phyloP scores from a whole-genome alignment of 768 basidiomycete species.

The Suillus ampliporus region DNA sequence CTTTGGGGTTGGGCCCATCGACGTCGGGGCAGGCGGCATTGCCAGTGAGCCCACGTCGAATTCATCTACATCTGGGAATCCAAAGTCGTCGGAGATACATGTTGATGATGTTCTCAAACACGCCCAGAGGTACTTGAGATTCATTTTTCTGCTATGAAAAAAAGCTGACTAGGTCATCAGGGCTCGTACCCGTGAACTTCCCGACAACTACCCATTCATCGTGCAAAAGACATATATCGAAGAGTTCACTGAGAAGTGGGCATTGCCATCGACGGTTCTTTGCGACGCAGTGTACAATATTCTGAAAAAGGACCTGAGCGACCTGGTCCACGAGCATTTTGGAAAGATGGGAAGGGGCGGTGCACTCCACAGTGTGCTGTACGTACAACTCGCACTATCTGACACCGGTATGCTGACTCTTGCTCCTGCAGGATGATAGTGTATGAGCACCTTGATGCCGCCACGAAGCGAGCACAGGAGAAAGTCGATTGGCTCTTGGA shows the following conservation, averaged over 20 bases:
- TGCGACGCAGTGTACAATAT: constrained; percentile 46
- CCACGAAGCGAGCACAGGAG: constrained; percentile 43
- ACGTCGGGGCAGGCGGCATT: too few species aligned
- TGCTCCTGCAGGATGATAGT: constrained; percentile 48
- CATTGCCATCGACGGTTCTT: constrained; percentile 49
- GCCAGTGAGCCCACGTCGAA: too few species aligned
- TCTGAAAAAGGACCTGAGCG: constrained; percentile 45
- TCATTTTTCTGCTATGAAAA: not conserved
- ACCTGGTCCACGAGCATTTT: constrained; percentile 57
- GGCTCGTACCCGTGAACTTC: constrained; percentile 72
- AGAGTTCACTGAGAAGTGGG: constrained; percentile 53
- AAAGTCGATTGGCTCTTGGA: constrained; percentile 54
- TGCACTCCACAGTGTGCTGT: constrained; percentile 51
- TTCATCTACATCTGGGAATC: constrained; percentile 11
- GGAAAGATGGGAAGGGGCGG: constrained; percentile 55
- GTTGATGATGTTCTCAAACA: constrained; percentile 57
- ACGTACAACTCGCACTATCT: not conserved
- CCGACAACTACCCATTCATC: constrained; percentile 67
- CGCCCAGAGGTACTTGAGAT: constrained; percentile 45
- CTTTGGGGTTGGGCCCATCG: too few species aligned
- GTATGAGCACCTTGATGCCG: constrained; percentile 53
- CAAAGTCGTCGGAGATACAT: constrained; percentile 39
- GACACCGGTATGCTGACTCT: not conserved
- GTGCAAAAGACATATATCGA: constrained; percentile 59
- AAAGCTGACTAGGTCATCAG: constrained; percentile 38